Evolutionary conservation across 129 eudicot species (phyloP).

Genomic region (Lonicera japonica): DNA sequence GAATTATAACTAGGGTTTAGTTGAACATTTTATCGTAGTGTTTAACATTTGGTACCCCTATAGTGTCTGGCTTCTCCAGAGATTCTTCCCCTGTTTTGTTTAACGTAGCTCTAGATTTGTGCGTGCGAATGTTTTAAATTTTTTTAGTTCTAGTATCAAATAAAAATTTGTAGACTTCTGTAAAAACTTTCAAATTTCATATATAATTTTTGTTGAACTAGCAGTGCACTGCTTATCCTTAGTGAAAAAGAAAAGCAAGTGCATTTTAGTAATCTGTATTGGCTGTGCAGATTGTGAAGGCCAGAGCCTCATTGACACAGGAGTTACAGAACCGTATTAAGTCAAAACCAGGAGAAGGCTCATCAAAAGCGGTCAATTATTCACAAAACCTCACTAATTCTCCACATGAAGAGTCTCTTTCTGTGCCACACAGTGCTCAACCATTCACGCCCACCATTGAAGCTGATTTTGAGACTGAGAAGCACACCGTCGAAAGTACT

Average conservation of each 20-base stretch:
- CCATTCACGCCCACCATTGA: conserved; percentile 15
- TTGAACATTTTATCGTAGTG: background rate
- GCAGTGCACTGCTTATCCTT: no score
- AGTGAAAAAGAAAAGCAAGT: no score
- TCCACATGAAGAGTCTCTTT: conserved; percentile 28
- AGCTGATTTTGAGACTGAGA: conserved; percentile 34
- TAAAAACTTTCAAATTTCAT: no score
- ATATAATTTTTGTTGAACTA: no score
- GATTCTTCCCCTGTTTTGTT: background rate
- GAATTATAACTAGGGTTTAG: background rate
- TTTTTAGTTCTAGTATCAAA: no score
- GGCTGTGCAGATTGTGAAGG: conserved; percentile 58
- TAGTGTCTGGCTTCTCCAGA: background rate
- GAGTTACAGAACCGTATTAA: conserved; percentile 36
- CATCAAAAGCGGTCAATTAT: conserved; percentile 14
- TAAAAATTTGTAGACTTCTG: no score
- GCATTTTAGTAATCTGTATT: background rate
- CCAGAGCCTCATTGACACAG: conserved; percentile 60
- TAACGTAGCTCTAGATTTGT: no score
- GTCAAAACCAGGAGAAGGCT: conserved; percentile 29
- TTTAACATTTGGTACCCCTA: background rate
- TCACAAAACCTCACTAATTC: conserved; percentile 23
- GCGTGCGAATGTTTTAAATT: no score
- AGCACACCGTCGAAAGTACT: conserved; percentile 33
- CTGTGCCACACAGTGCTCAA: conserved; percentile 22